Conservation (phyloP, 768 basidiomycete species). For the Trametes meyenii region DNA sequence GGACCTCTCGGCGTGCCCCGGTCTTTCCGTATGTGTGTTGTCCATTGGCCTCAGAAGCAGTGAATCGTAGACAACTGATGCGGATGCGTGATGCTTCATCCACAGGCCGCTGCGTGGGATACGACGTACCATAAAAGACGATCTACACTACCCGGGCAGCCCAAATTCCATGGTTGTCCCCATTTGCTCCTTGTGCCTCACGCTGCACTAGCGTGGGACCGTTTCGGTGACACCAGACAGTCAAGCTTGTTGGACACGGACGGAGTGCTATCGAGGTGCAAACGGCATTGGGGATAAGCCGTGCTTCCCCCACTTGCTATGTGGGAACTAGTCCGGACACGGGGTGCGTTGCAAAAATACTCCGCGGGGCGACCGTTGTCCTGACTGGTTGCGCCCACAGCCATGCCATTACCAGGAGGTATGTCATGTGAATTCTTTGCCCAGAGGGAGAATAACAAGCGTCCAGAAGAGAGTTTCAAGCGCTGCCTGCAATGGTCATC, state of each 20-base stretch:
- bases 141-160: background rate
- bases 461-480: conserved; percentile 14
- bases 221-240: background rate
- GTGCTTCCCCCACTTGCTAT: background rate
- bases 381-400: background rate
- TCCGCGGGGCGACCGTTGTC: background rate
- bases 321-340: background rate
- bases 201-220: too few relatives aligned
- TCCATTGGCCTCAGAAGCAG: background rate
- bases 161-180: background rate
- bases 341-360: conserved; percentile 6
- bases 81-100: conserved; percentile 9
- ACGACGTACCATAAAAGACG: conserved; percentile 4
- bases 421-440: conserved; percentile 15
- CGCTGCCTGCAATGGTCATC: conserved; percentile 11
- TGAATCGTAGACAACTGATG: conserved; percentile 7
- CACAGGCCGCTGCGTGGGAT: conserved; percentile 9
- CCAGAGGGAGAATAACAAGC: background rate
- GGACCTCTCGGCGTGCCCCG: background rate
- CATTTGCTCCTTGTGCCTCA: background rate
- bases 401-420: background rate
- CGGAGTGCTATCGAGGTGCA: background rate
- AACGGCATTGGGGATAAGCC: background rate
- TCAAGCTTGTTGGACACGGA: background rate
- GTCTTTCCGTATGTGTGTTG: background rate